Base-by-base conservation (phyloP, 495 filamentous ascomycete species). In the Lasiosphaeria ovina region DNA sequence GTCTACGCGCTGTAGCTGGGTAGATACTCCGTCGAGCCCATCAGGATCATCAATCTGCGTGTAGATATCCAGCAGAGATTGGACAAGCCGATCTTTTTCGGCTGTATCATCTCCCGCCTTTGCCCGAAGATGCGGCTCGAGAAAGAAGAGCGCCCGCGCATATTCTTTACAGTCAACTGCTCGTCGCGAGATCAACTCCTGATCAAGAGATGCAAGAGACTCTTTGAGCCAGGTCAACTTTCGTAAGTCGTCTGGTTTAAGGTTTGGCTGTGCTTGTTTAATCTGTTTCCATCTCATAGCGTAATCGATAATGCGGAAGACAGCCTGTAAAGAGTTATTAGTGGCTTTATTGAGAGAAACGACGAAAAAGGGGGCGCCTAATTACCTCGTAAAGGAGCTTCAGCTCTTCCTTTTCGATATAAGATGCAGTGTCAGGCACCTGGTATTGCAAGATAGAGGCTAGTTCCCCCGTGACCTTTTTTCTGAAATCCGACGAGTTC, bases 31-130 rank as follows among this genome's bases (percentile, higher is more conserved):
- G 68, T 97, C 92, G 47, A 99, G 88, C 0, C 95, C 93, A 72
- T 99, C 94, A 1, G 94, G 94, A 66, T 99, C 94, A 63, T 99
- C 95, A 54, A 99, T 97, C 62, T 95, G 87, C 1, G 90, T 92
- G 72, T 98, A 99, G 45, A 97, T 97, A 17, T 92, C 85, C 65
- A 97, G 94, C 4, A 98, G 75, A 35, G 86, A 81, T 64, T 92
- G 84, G 64, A 93, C 84, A 3, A 93, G 77, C 11, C 64, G 63
- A 53, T 88, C 82, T 24, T 78, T 76, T 17, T 80, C 66, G 6
- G 48, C 47, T 2, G 69, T 65, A 14, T 76, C 70, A 11, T 74
- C 68, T 35, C 61, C 58, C 3, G 75, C 73, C 45, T 76, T 81
- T 54, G 78, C 74, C 38, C 73, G 85, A 55, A 96, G 91, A 64